A percentile compares a stretch with the other conserved stretches of the same genome.
Conservation (phyloP, 2,329 filamentous ascomycete species). For the Aureobasidium melanogenum region DNA sequence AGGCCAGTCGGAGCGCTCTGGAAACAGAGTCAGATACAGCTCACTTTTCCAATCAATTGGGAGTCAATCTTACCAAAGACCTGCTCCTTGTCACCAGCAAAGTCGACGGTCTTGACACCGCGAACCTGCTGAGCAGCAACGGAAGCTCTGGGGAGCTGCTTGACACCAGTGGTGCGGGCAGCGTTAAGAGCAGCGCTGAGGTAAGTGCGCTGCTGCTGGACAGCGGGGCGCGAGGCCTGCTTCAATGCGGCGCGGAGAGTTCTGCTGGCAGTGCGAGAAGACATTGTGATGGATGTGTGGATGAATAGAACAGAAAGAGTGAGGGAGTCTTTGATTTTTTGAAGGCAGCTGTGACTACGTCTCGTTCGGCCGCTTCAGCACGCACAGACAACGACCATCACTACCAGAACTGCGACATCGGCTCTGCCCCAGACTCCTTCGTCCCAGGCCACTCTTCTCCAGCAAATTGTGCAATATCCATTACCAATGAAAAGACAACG, state of each 20-base stretch:
- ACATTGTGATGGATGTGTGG: conserved; percentile 46
- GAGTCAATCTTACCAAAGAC: conserved; percentile 64
- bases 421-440: not conserved
- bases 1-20: conserved; percentile 97
- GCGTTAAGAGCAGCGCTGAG: conserved; percentile 48
- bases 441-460: not conserved
- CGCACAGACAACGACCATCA: not conserved
- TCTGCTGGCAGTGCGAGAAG: conserved; percentile 62
- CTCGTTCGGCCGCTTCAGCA: not conserved
- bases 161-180: conserved; percentile 29
- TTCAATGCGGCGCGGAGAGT: conserved; percentile 50
- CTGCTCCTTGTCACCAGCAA: conserved; percentile 87
- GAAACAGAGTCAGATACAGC: conserved; percentile 23
- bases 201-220: conserved; percentile 49
- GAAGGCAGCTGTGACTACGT: conserved; percentile 7
- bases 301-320: conserved; percentile 5
- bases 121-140: conserved; percentile 57
- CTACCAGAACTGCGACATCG: not conserved
- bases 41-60: not conserved
- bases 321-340: conserved; percentile 8
- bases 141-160: conserved; percentile 37
- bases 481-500: not conserved
- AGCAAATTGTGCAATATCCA: conserved; percentile 10
- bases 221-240: conserved; percentile 42
- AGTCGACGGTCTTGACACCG: conserved; percentile 98